Evolutionary conservation across 2,329 filamentous ascomycete species (phyloP).

Genomic region (Trichophyton mentagrophytes): DNA sequence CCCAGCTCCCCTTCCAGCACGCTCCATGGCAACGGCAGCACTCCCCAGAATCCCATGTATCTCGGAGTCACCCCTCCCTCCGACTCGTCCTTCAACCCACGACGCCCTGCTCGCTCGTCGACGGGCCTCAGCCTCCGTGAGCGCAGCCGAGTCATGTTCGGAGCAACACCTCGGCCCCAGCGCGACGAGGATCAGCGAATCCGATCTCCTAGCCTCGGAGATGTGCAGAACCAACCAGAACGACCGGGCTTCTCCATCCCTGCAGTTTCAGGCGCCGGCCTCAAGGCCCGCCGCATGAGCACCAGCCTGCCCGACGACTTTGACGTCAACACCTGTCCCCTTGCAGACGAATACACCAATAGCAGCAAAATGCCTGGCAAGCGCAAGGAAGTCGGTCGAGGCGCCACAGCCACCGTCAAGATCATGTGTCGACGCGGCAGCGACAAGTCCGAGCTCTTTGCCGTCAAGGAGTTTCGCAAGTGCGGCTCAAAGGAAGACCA

Average conservation of each 20-base stretch:
- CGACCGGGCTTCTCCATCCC: slow-evolving; percentile 36
- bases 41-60: slow-evolving; percentile 6
- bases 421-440: slow-evolving; percentile 62
- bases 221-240: slow-evolving; percentile 15
- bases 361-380: slow-evolving; percentile 57
- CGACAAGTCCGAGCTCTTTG: slow-evolving; percentile 52
- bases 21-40: slow-evolving; percentile 7
- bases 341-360: slow-evolving; percentile 58
- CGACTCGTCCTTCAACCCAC: slow-evolving; percentile 7
- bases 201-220: slow-evolving; percentile 19
- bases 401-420: slow-evolving; percentile 69
- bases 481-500: slow-evolving; percentile 56
- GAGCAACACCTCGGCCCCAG: slow-evolving; percentile 14
- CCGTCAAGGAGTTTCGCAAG: slow-evolving; percentile 76
- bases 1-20: slow-evolving; percentile 23
- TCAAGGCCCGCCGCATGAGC: slow-evolving; percentile 68
- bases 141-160: slow-evolving; percentile 18
- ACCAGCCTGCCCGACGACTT: slow-evolving; percentile 62
- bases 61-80: slow-evolving; percentile 8
- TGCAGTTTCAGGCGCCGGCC: slow-evolving; percentile 57
- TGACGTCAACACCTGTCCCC: slow-evolving; percentile 54
- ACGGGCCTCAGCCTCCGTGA: slow-evolving; percentile 17
- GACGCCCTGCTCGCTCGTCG: slow-evolving; percentile 14
- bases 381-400: slow-evolving; percentile 65
- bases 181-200: slow-evolving; percentile 14